A percentile compares a stretch with the other conserved stretches of the same genome.
Conservation (phyloP, 208 protist genomes). For the Wallacemonas sp. region DNA sequence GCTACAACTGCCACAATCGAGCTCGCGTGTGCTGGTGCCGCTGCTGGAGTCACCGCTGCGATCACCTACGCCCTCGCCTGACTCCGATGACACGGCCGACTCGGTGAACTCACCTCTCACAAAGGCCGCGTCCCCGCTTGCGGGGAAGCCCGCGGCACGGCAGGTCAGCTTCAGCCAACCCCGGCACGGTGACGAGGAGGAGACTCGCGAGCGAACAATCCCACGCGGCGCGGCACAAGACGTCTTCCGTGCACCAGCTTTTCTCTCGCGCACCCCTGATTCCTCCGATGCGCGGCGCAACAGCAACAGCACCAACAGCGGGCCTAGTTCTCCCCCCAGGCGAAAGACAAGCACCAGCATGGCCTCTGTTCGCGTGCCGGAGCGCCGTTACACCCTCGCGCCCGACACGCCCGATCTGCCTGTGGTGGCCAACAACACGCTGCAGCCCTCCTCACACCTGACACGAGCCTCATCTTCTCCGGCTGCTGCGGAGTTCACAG, state of each 20-base stretch:
- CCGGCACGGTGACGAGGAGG: not conserved
- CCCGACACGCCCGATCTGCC: no score
- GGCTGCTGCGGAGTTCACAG: no score
- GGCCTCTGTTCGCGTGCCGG: not conserved
- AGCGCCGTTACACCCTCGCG: not conserved
- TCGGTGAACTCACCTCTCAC: not conserved
- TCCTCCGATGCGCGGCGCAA: not conserved
- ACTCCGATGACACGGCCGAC: not conserved
- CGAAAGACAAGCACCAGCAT: not conserved
- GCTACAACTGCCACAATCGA: not conserved
- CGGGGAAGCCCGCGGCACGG: not conserved
- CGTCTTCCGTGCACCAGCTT: not conserved
- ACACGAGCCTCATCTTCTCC: no score
- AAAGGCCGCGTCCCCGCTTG: not conserved
- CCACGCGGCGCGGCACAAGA: not conserved
- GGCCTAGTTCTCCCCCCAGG: not conserved
- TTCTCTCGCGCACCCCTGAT: not conserved
- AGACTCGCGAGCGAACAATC: not conserved
- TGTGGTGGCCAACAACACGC: no score
- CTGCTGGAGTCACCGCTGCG: not conserved
- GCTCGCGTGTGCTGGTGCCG: not conserved
- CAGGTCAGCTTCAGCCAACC: constrained; percentile 12
- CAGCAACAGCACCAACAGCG: not conserved
- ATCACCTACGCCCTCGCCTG: not conserved
- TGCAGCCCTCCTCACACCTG: no score